Conservation (phyloP, 2,329 filamentous ascomycete genomes). For the Pyricularia sp. region DNA sequence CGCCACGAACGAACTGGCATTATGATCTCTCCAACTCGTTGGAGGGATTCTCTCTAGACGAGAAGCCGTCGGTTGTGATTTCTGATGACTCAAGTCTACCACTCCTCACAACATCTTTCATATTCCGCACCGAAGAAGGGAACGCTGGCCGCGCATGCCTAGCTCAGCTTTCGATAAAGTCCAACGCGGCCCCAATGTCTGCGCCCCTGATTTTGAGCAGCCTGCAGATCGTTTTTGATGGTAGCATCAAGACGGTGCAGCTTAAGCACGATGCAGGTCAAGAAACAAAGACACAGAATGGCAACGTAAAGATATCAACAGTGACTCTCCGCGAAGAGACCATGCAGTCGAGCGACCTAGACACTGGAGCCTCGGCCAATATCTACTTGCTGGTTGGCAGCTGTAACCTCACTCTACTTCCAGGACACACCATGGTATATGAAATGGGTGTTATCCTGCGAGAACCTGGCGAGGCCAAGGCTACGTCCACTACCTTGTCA, state of each 20-base stretch:
- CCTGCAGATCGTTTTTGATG: constrained; percentile 45
- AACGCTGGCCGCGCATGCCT: constrained; percentile 51
- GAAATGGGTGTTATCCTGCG: constrained; percentile 65
- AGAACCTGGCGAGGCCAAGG: constrained; percentile 69
- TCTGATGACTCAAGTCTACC: constrained; percentile 29
- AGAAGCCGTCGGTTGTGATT: constrained; percentile 40
- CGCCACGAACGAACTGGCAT: constrained; percentile 44
- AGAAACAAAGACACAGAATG: constrained; percentile 11
- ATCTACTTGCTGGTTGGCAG: constrained; percentile 27
- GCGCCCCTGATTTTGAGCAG: constrained; percentile 40
- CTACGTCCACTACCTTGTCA: constrained; percentile 52
- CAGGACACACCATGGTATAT: constrained; percentile 61
- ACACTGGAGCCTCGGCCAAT: constrained; percentile 4
- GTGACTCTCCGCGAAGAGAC: constrained; percentile 18
- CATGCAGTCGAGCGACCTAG: constrained; percentile 6
- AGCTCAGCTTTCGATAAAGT: constrained; percentile 49
- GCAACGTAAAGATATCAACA: neutral
- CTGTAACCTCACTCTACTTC: constrained; percentile 54
- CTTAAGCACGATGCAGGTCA: constrained; percentile 32
- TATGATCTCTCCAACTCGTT: constrained; percentile 52
- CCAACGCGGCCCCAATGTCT: constrained; percentile 43
- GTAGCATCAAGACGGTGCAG: constrained; percentile 45
- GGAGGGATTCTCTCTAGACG: constrained; percentile 31
- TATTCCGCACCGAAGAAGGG: constrained; percentile 48
- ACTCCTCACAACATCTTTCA: constrained; percentile 31